Percentiles rank a stretch among this genome's conserved stretches.
Conservation (phyloP, 768 basidiomycete genomes). For the Boletus reticulatus region DNA sequence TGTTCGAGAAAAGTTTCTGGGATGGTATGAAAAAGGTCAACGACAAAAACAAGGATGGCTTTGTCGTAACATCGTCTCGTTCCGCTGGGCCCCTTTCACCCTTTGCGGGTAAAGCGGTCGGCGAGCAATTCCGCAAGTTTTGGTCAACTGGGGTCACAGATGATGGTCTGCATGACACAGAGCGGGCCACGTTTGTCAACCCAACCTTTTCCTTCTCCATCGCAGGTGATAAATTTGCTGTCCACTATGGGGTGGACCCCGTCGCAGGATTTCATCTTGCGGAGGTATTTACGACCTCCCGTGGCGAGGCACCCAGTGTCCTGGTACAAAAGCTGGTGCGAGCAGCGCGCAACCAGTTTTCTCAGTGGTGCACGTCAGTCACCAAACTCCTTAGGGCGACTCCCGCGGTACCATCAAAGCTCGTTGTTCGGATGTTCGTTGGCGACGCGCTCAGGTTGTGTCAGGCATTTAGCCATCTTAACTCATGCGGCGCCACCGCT, state of each 20-base stretch:
- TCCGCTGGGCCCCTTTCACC: conserved; percentile 28
- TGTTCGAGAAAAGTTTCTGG: conserved; percentile 15
- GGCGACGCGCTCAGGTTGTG: conserved; percentile 31
- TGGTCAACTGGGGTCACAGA: conserved; percentile 28
- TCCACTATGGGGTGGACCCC: conserved; percentile 32
- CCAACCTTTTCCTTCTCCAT: conserved; percentile 31
- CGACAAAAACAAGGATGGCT: not conserved
- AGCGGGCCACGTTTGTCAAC: conserved; percentile 20
- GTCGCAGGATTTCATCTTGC: conserved; percentile 32
- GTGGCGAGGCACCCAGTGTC: not conserved
- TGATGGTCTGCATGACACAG: conserved; percentile 16
- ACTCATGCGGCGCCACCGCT: not conserved
- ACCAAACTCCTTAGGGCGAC: conserved; percentile 6
- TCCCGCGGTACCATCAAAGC: not conserved
- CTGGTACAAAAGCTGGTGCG: conserved; percentile 20
- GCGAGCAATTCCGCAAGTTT: conserved; percentile 24
- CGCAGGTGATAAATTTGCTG: conserved; percentile 19
- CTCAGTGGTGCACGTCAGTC: conserved; percentile 27
- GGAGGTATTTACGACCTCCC: conserved; percentile 18
- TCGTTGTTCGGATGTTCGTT: conserved; percentile 29
- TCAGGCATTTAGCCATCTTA: conserved; percentile 19
- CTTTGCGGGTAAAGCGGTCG: conserved; percentile 1
- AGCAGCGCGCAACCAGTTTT: conserved; percentile 21
- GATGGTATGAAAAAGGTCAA: conserved; percentile 20
- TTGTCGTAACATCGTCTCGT: conserved; percentile 16